Evolutionary conservation across 169 alveolate genomes (phyloP), one percentile per base, ranked within the genome.

Genomic region (Plasmodium relictum): DNA sequence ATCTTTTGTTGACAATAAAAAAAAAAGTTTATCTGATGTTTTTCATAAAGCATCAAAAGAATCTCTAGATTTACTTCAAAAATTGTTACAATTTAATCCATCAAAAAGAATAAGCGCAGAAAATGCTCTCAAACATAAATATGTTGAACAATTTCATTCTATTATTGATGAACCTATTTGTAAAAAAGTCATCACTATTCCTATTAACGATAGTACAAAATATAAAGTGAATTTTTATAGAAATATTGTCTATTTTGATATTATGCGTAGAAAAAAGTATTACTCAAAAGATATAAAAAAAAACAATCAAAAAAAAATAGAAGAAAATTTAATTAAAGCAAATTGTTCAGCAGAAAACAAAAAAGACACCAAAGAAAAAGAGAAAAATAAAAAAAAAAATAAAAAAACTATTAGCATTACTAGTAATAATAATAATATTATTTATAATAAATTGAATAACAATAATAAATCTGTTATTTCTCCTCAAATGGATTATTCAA

Each of bases 121-220:
- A 69, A 95, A 93, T 62, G 96, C 96, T n/a, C 88, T 96, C 2
- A 71, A 76, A 14, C 98, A 96, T 88, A 92, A 74, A 61, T 92
- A 73, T 90, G 96, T 97, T 18, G 92, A 96, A 16, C 92, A 95
- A 31, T 97, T 97, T 85, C 97, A 96, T 54, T 91, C 93, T 44
- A 93, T 96, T 31, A 96, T 95, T 39, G 97, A 96, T 14, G 98
- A 97, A 76, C 97, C 97, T 42, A 89, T 74, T 16, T 96, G 98
- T 87, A 93, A 52, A 26, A 89, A 89, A 58, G 92, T 95, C 20
- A 93, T 97, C 16, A 94, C 94, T n/a, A 93, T 97, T 63, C 94
- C 97, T 1, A 95, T 97, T 66, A 94, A 97, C 73, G 98, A 96
- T 61, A 94, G 95, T 52, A 86, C 94, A 24, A 97, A 97, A 71